phyloP scores from a whole-genome alignment of 495 filamentous ascomycete species.

The Aspergillus biplanus region DNA sequence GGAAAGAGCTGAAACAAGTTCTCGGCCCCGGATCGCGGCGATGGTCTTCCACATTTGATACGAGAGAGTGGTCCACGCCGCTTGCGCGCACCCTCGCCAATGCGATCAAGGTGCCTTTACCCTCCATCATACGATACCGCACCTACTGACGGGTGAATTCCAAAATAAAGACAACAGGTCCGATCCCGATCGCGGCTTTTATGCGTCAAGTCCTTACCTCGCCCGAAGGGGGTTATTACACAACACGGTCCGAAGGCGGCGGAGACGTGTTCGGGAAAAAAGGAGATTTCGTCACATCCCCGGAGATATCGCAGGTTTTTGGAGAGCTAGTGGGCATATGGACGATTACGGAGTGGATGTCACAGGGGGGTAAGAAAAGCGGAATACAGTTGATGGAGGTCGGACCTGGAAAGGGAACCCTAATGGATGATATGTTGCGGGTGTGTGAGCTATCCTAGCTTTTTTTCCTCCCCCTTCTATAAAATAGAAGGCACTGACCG shows the following conservation, averaged over 20 bases:
- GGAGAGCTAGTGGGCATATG: conserved; percentile 93
- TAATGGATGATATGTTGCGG: conserved; percentile 96
- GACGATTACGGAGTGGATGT: conserved; percentile 95
- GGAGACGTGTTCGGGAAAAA: conserved; percentile 85
- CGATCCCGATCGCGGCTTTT: conserved; percentile 87
- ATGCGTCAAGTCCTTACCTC: conserved; percentile 98
- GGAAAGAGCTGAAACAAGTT: conserved; percentile 28
- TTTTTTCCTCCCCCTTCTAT: neutral
- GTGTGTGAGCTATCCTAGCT: conserved; percentile 49
- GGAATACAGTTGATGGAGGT: conserved; percentile 90
- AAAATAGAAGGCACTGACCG: neutral
- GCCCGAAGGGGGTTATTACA: conserved; percentile 93
- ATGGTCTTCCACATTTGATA: conserved; percentile 43
- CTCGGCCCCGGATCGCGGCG: conserved; percentile 27
- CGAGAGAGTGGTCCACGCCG: conserved; percentile 82
- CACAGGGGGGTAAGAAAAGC: conserved; percentile 70
- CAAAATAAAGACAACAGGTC: conserved; percentile 64
- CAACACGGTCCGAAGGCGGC: conserved; percentile 59
- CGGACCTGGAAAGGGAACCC: conserved; percentile 89
- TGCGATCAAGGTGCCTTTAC: conserved; percentile 69
- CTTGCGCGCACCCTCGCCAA: conserved; percentile 81
- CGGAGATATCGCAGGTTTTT: conserved; percentile 96
- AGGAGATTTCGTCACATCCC: conserved; percentile 95
- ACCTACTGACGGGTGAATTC: conserved; percentile 41
- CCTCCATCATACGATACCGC: neutral